A percentile compares a stretch with the other conserved stretches of the same genome.
These are phyloP conservation scores for Teunomyces aglyptinius DNA, from an alignment of 805 yeast species.

Conservation along the genomic window DNA sequence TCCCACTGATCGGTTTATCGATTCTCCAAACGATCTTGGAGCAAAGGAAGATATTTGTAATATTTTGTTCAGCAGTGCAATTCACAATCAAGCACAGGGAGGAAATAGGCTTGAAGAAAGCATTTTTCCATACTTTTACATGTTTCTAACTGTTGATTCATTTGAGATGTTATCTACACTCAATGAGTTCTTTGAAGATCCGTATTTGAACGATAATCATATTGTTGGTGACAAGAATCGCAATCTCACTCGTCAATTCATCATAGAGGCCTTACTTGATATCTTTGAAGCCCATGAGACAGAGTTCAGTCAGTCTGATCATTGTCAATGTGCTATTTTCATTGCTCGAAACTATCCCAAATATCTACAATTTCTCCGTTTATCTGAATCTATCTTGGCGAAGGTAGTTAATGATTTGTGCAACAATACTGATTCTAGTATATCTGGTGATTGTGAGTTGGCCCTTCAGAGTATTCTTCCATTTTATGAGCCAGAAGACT, in stretches of 20 bases:
- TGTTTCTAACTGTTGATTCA: constrained; percentile 55
- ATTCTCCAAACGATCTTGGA: constrained; percentile 23
- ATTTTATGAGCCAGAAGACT: constrained; percentile 57
- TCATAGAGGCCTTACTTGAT: constrained; percentile 69
- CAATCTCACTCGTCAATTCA: constrained; percentile 66
- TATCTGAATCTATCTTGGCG: constrained; percentile 59
- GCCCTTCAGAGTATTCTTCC: constrained; percentile 74
- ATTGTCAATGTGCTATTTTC: constrained; percentile 57
- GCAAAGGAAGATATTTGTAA: constrained; percentile 56
- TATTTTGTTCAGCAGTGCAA: constrained; percentile 57
- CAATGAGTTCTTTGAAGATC: constrained; percentile 83
- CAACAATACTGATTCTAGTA: constrained; percentile 25
- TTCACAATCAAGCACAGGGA: constrained; percentile 40
- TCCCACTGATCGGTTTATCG: constrained; percentile 62
- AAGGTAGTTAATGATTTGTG: constrained; percentile 52
- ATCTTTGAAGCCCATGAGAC: constrained; percentile 39
- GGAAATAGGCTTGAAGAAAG: background rate
- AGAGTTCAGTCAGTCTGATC: constrained; percentile 21
- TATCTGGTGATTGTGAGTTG: constrained; percentile 64
- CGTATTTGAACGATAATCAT: constrained; percentile 63
- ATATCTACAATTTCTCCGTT: constrained; percentile 74
- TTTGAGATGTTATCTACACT: constrained; percentile 63
- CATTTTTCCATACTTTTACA: constrained; percentile 64
- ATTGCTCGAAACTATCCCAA: constrained; percentile 80
- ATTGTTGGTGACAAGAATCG: constrained; percentile 20